phyloP scores from a whole-genome alignment of 352 stramenopile species.

The Elongisporangium undulatum region DNA sequence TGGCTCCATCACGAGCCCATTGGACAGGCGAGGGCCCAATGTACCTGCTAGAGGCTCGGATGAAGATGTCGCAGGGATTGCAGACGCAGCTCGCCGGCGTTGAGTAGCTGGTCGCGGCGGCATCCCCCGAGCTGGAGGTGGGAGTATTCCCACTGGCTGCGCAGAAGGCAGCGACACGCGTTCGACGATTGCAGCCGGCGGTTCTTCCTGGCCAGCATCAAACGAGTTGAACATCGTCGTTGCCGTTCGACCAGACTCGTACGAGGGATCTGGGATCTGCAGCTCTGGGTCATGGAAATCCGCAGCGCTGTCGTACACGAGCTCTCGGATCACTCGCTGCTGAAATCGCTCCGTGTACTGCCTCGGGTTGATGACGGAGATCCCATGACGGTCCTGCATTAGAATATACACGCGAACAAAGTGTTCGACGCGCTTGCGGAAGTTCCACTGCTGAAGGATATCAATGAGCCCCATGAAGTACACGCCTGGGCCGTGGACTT shows the following conservation, averaged over 20 bases:
- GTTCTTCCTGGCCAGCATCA: constrained; percentile 14
- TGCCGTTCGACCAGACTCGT: constrained; percentile 37
- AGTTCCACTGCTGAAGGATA: constrained; percentile 94
- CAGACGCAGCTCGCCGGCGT: constrained; percentile 12
- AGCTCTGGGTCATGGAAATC: constrained; percentile 8
- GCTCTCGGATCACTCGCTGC: constrained; percentile 63
- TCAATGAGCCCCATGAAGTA: constrained; percentile 96
- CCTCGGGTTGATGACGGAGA: constrained; percentile 66
- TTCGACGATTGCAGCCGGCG: constrained; percentile 18
- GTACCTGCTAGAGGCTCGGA: constrained; percentile 16
- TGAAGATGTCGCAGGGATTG: constrained; percentile 10
- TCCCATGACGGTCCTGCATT: constrained; percentile 64
- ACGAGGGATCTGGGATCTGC: constrained; percentile 26
- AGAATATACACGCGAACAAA: constrained; percentile 72
- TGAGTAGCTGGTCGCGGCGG: constrained; percentile 5
- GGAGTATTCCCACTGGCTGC: constrained; percentile 9
- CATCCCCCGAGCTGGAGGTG: not conserved
- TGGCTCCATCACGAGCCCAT: constrained; percentile 41
- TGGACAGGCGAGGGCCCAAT: constrained; percentile 27
- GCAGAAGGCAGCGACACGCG: constrained; percentile 11
- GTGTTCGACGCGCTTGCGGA: constrained; percentile 88
- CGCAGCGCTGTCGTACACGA: constrained; percentile 57
- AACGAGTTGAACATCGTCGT: constrained; percentile 57
- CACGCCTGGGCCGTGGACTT: constrained; percentile 89
- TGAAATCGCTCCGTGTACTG: constrained; percentile 78